Conservation (phyloP, 768 basidiomycete species). For the Holtermannia corniformis region DNA sequence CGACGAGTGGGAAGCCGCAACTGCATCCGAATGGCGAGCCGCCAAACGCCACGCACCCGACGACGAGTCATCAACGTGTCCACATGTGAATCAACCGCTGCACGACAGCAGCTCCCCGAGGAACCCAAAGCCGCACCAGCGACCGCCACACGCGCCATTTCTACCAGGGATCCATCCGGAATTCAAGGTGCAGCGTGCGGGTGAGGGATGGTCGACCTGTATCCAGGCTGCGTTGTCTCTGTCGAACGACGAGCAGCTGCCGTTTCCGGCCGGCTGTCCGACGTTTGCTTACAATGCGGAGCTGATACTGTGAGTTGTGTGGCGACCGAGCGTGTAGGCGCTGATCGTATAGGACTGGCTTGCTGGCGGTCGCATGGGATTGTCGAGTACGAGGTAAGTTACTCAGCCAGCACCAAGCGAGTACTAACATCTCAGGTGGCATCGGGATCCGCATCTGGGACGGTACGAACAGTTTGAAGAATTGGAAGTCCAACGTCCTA, state of each 20-base stretch:
- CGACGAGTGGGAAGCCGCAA: conserved; percentile 23
- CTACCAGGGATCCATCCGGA: conserved; percentile 29
- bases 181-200: conserved; percentile 15
- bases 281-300: conserved; percentile 15
- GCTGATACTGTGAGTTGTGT: too few relatives aligned
- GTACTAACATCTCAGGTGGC: too few relatives aligned
- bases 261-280: conserved; percentile 19
- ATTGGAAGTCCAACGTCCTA: conserved; percentile 24
- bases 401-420: too few relatives aligned
- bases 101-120: conserved; percentile 1
- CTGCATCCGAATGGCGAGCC: conserved; percentile 24
- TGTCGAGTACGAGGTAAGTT: conserved; percentile 24
- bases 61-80: not conserved
- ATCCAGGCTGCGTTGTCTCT: conserved; percentile 16
- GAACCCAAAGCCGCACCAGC: too few relatives aligned
- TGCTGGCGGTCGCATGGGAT: conserved; percentile 30
- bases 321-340: too few relatives aligned
- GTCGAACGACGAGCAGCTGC: conserved; percentile 5
- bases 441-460: conserved; percentile 28
- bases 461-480: conserved; percentile 19
- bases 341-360: too few relatives aligned
- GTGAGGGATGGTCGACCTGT: conserved; percentile 21
- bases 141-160: too few relatives aligned
- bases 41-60: too few relatives aligned
- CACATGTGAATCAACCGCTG: not conserved